Evolutionary conservation across 106 monocot species (phyloP), one percentile per base, ranked within the genome.

Genomic region (Ottelia alismoides): DNA sequence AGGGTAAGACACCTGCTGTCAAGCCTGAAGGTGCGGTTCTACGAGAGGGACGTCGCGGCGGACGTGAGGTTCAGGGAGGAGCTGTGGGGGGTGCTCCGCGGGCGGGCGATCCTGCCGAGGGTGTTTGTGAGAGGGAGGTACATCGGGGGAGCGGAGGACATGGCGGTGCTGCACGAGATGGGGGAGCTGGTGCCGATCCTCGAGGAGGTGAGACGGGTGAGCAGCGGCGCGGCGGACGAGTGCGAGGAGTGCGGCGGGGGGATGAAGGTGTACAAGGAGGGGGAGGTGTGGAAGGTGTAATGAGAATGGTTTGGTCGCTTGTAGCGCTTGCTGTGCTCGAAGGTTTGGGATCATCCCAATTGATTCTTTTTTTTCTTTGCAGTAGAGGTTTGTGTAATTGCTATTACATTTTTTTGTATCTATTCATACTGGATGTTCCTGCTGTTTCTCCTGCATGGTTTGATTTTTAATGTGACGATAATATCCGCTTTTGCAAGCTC

Each of bases 1-100:
- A 63, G 64, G 22, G 63, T 82, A 2, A 51, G 69, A 20, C 30
- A 56, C 44, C 55, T 85, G 10, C 55, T 96, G 24, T 52, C 62
- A 55, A 72, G 60, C 58, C 49, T 78, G 54, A 57, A 60, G 22
- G 54, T 79, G 45, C 22, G 32, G 40, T 81, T 82, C 65, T 57
- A 66, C 23, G 94, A 96, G 65, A 60, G 94, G 16, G 88, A 88
- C 54, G 65, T 94, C 0, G 72, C 94, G 10, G 84, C 88, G 78
- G 73, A 96, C 44, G 24, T 56, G 20, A 84, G 64, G 25, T 88
- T 73, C 74, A 70, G 84, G 62, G 94, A 88, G 10, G 88, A 96
- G 73, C 57, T 88, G 20, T 64, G 76, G 78, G 49, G 45, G 19
- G 43, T 70, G 0, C 52, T 75, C n/a, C 80, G 53, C 0, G 45